Conservation (phyloP, 768 basidiomycete genomes). For the Boletus edulis region DNA sequence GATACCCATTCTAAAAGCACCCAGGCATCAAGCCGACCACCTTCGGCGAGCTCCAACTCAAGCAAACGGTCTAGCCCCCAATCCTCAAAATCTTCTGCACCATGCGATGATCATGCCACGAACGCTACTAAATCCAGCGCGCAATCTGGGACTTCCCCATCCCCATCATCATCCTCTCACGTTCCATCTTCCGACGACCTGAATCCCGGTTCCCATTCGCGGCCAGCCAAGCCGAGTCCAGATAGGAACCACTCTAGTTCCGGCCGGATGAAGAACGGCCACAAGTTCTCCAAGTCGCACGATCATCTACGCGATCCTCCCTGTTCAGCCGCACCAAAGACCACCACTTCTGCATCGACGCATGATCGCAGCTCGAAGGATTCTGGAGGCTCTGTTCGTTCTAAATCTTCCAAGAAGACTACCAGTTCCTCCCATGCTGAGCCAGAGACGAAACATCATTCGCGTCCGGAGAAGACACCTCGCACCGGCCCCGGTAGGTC, state of each 20-base stretch:
- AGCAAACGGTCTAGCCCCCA: constrained; percentile 19
- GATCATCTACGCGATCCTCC: constrained; percentile 22
- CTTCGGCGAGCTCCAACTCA: constrained; percentile 30
- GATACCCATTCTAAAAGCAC: constrained; percentile 21
- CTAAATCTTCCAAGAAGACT: constrained; percentile 15
- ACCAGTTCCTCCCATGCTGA: background rate
- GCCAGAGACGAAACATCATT: background rate
- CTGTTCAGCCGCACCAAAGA: constrained; percentile 9
- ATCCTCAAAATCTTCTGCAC: constrained; percentile 11
- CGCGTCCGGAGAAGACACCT: constrained; percentile 11
- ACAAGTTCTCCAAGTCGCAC: constrained; percentile 19
- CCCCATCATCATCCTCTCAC: constrained; percentile 13
- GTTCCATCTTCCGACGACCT: constrained; percentile 10
- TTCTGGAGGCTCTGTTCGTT: constrained; percentile 4
- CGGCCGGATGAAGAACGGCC: constrained; percentile 18
- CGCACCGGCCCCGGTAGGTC: constrained; percentile 14
- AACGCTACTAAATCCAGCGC: constrained; percentile 9
- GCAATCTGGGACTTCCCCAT: constrained; percentile 10
- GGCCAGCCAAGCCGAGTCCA: constrained; percentile 9
- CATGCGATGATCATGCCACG: constrained; percentile 12
- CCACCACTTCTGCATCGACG: constrained; percentile 8
- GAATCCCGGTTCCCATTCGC: constrained; percentile 16
- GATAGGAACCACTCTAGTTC: constrained; percentile 16
- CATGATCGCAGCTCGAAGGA: constrained; percentile 11
- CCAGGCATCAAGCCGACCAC: constrained; percentile 29